Evolutionary conservation across 331 rosid genomes (phyloP), one percentile per base, ranked within the genome.

Genomic region (Saraca asoca): DNA sequence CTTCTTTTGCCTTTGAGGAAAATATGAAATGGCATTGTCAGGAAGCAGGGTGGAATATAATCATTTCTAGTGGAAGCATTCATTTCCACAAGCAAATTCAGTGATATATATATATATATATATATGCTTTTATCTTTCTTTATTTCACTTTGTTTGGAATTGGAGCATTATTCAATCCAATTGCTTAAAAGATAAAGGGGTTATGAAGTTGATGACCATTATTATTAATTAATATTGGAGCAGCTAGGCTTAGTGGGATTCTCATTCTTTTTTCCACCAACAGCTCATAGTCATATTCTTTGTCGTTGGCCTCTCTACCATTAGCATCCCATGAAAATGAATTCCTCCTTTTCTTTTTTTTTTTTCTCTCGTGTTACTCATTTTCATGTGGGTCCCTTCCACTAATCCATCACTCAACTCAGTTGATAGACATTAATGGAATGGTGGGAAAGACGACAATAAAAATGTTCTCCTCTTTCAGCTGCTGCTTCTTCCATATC

Each of bases 191-290:
- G 52, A 14, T 15, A 11, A 49, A 70, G 48, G 49, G 62, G 52
- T 46, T 61, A 68, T 31, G 61, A 76, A 54, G 24, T 10, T 31
- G 54, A 12, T 33, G 63, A 33, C 18, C 6, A 59, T 66, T 68
- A 79, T 76, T 52, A 76, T 76, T 66, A 73, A 77, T 62, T 46
- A 53, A 83, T 67, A 80, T 76, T 52, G 31, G 31, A 24, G 31
- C 31, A 24, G 31, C 53, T 24, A n/a, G 2, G 57, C 50, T 69
- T 73, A 89, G 94, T 89, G 96, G 91, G 89, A 82, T 84, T 86
- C 93, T 84, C 76, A 86, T 86, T 86, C 92, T 60, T 20, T 56
- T 85, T 81, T 24, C 90, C 85, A 82, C 85, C 83, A 72, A 24
- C 67, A 66, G 57, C 81, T 78, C 72, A 50, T 78, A 80, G 79